These are phyloP conservation scores for Ehretia macrophylla DNA, from an alignment of 257 asterid genomes.

Conservation along the genomic window DNA sequence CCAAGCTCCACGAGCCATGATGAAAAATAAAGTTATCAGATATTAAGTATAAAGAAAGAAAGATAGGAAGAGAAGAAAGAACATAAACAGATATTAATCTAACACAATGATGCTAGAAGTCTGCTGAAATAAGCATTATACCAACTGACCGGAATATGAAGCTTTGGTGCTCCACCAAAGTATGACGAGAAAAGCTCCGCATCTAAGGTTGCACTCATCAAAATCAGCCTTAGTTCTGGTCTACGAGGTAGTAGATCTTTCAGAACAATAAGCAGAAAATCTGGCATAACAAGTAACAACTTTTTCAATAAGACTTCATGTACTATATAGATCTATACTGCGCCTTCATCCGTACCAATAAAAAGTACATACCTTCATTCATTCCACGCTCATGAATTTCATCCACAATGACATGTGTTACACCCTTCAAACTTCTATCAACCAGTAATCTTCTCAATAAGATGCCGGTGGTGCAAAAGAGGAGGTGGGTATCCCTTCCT, in stretches of 20 bases:
- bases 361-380: constrained; percentile 62
- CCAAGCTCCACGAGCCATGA: too few relatives aligned
- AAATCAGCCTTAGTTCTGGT: constrained; percentile 78
- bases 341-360: too few relatives aligned
- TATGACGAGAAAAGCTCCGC: constrained; percentile 88
- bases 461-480: constrained; percentile 97
- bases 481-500: constrained; percentile 94
- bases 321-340: too few relatives aligned
- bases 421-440: constrained; percentile 79
- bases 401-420: constrained; percentile 87
- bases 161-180: constrained; percentile 67
- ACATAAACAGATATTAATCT: background rate
- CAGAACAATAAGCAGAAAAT: constrained; percentile 82
- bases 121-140: background rate
- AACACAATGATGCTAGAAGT: constrained; percentile 1
- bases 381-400: constrained; percentile 99
- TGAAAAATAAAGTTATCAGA: too few relatives aligned
- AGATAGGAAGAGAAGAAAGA: background rate
- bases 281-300: constrained; percentile 45
- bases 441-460: constrained; percentile 76
- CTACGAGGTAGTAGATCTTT: constrained; percentile 92
- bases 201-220: constrained; percentile 99
- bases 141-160: constrained; percentile 71
- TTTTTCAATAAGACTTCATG: constrained; percentile 21
- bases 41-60: too few relatives aligned